Base-by-base conservation (phyloP, 2,329 filamentous ascomycete species). In the Fusarium virguliforme region DNA sequence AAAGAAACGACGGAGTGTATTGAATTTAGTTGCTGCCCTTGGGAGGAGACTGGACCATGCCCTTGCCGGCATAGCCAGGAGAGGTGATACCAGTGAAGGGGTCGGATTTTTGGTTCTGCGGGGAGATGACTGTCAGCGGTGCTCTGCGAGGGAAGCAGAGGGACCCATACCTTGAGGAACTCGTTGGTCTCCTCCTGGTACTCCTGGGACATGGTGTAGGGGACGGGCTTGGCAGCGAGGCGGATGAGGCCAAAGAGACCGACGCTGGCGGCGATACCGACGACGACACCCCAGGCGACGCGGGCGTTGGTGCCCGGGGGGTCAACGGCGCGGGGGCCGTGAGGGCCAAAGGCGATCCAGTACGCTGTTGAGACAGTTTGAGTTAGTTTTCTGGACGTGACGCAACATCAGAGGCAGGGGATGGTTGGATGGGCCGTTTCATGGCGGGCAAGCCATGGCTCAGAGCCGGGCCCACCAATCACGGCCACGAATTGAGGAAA, bases 311-410 rank as follows among this genome's bases (percentile, higher is more conserved):
- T 95, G 78, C 94, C 95, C 74, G 96, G 92, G 70, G 95, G 94
- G 75, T 92, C 83, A 71, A 88, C 85, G 75, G 95, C 91, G 78
- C 96, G 95, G 77, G 96, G 96, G 65, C 96, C 96, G 84, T 99
- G 96, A 80, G 95, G 91, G 74, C 96, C 96, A 81, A 99, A 99
- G 75, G 96, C 95, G 80, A 99, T 97, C 92, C 93, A 99, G 90
- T 98, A 99, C 74, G 96, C 96, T 99, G 82, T 83, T 79, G 75
- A 80, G 77, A 79, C 75, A 77, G 70, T 76, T 80, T 80, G 72
- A 79, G 78, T 84, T 79, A 82, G 81, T 79, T 76, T 78, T 74
- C 57, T 35, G 58, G 35, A 65, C 41, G 65, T 75, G 60, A 65
- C 58, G 58, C 50, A 62, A 54, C 34, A 54, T 35, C 57, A 54